Evolutionary conservation across 257 asterid species (phyloP).

Genomic region (Buddleja alternifolia): DNA sequence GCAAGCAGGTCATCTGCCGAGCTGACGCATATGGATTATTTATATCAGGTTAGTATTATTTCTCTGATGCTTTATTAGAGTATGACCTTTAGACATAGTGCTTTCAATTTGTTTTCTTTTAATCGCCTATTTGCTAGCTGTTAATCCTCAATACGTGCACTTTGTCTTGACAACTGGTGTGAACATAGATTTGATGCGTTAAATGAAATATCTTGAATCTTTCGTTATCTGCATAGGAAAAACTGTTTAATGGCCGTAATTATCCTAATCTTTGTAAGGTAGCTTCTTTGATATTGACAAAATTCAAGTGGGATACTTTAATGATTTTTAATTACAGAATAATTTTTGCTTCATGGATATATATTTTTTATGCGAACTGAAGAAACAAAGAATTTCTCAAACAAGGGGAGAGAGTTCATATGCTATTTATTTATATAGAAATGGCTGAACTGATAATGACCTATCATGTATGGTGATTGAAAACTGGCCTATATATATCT

Average conservation of each 20-base stretch:
- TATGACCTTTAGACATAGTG: slow-evolving; percentile 4
- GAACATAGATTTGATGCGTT: not conserved
- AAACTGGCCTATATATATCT: not conserved
- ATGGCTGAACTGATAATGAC: not conserved
- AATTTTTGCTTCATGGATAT: not conserved
- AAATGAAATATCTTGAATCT: not conserved
- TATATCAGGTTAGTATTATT: slow-evolving; percentile 57
- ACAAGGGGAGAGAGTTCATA: not conserved
- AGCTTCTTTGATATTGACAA: not conserved
- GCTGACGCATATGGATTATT: slow-evolving; percentile 37
- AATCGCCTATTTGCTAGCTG: not conserved
- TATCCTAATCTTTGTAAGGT: not conserved
- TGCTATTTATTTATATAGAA: not conserved
- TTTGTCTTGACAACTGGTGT: not conserved
- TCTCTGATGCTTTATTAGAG: not conserved
- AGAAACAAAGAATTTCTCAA: not conserved
- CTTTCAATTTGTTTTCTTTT: not conserved
- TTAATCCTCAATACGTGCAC: not conserved
- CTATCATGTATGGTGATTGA: slow-evolving; percentile 6
- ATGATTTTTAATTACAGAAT: not conserved
- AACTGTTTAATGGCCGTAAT: not conserved
- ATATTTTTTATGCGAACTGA: not conserved
- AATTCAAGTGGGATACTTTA: not conserved
- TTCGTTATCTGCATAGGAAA: not conserved
- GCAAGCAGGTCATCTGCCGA: slow-evolving; percentile 46